phyloP scores from a whole-genome alignment of 129 eudicot species.

The Tagetes erecta region DNA sequence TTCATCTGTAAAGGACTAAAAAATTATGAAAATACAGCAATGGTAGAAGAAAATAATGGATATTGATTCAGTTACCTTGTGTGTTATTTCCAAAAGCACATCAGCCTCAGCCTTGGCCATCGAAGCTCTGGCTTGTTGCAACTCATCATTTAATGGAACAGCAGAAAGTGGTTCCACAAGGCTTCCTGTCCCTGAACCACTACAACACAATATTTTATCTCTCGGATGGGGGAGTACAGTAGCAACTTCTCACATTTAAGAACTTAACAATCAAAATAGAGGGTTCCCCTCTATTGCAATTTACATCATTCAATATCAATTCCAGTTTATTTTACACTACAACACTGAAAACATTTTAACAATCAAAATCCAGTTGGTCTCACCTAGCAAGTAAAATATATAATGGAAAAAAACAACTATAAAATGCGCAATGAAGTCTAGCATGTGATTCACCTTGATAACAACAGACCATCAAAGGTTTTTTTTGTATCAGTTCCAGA shows the following conservation, averaged over 20 bases:
- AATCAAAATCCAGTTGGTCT: constrained; percentile 7
- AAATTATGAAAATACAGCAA: constrained; percentile 14
- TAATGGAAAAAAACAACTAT: constrained; percentile 6
- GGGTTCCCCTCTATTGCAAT: too few species aligned
- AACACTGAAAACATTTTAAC: constrained; percentile 11
- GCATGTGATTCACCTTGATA: constrained; percentile 69
- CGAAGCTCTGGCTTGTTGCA: constrained; percentile 76
- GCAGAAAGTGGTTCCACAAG: constrained; percentile 86
- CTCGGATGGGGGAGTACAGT: constrained; percentile 9
- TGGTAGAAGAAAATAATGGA: constrained; percentile 3
- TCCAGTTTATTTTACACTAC: too few species aligned
- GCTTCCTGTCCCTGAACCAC: constrained; percentile 86
- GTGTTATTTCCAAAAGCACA: constrained; percentile 76
- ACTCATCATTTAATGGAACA: constrained; percentile 88
- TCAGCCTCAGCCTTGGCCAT: constrained; percentile 86
- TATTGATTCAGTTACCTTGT: constrained; percentile 49
- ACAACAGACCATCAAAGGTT: constrained; percentile 73
- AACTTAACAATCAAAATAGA: background rate
- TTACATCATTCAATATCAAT: too few species aligned
- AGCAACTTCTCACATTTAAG: background rate
- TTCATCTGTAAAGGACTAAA: constrained; percentile 56
- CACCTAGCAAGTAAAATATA: background rate
- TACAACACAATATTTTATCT: constrained; percentile 49
- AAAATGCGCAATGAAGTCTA: constrained; percentile 14
- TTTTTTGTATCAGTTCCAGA: constrained; percentile 52